Evolutionary conservation across 805 yeast genomes (phyloP).

Genomic region (Pichia exigua): DNA sequence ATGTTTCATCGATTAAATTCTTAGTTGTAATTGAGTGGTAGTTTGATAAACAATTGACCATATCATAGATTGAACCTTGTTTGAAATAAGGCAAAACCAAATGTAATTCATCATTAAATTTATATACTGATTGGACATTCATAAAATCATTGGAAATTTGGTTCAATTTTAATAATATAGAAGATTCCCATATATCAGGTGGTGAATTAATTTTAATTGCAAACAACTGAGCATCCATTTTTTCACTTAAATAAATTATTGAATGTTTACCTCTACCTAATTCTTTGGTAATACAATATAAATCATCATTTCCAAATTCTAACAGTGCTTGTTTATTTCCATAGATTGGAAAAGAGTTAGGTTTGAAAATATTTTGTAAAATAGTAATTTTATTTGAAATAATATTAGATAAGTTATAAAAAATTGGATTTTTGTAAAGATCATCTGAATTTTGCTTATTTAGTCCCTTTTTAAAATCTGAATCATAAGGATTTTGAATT

Average conservation of each 20-base stretch:
- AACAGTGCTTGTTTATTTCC: constrained; percentile 34
- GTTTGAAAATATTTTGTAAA: constrained; percentile 16
- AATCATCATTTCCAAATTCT: constrained; percentile 33
- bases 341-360: constrained; percentile 18
- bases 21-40: constrained; percentile 18
- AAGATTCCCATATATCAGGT: constrained; percentile 73
- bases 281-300: constrained; percentile 42
- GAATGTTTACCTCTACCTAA: constrained; percentile 83
- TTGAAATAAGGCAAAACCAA: constrained; percentile 52
- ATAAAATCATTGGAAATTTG: constrained; percentile 31
- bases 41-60: constrained; percentile 41
- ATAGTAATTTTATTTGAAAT: constrained; percentile 10
- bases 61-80: constrained; percentile 70
- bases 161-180: constrained; percentile 55
- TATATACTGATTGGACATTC: constrained; percentile 42
- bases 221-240: constrained; percentile 42
- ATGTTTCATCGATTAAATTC: constrained; percentile 45
- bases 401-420: constrained; percentile 8
- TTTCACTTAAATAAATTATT: constrained; percentile 63
- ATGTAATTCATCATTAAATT: constrained; percentile 61
- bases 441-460: not conserved
- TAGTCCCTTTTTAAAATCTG: constrained; percentile 25
- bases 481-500: constrained; percentile 35
- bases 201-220: constrained; percentile 74
- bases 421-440: constrained; percentile 24